Percentiles rank a stretch among this genome's conserved stretches.
These are phyloP conservation scores for Emiliania huxleyi DNA, from an alignment of 78 protist genomes.

Conservation along the genomic window DNA sequence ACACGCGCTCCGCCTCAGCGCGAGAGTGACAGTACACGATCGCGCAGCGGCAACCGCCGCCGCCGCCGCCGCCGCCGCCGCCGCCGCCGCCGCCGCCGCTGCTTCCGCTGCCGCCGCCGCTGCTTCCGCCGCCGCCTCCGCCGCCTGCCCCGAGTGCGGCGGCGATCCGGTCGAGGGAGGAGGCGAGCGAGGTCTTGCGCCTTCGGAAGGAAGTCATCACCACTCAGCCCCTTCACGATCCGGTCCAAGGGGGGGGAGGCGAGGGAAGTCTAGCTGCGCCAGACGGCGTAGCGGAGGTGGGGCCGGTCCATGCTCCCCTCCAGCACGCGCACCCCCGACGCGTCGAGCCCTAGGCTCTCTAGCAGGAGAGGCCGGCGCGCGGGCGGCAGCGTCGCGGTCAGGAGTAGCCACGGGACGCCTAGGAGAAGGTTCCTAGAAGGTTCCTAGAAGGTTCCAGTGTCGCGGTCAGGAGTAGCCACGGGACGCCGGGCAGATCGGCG, in stretches of 20 bases:
- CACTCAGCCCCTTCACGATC: neutral
- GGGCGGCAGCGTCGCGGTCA: conserved; percentile 49
- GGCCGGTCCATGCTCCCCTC: conserved; percentile 77
- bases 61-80: too few relatives aligned
- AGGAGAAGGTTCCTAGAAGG: too few relatives aligned
- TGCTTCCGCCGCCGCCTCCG: too few relatives aligned
- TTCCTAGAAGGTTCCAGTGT: too few relatives aligned
- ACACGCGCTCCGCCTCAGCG: conserved; percentile 78
- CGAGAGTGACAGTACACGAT: conserved; percentile 90
- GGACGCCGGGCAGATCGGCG: conserved; percentile 44
- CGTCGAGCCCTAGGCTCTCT: neutral
- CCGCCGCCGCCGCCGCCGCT: too few relatives aligned
- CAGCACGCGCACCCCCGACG: neutral
- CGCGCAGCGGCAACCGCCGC: conserved; percentile 59
- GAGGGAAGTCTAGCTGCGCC: neutral
- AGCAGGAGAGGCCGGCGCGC: neutral
- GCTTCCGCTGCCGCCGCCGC: too few relatives aligned
- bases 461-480: conserved; percentile 69
- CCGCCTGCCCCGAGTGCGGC: too few relatives aligned
- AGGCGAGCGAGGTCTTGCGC: too few relatives aligned
- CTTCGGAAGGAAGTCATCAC: too few relatives aligned
- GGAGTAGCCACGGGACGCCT: conserved; percentile 66
- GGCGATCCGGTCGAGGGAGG: too few relatives aligned
- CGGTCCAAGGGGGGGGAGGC: neutral
- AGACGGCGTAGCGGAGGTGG: conserved; percentile 62